Evolutionary conservation across 2,329 filamentous ascomycete species (phyloP).

Genomic region (Pseudogymnoascus sp.): DNA sequence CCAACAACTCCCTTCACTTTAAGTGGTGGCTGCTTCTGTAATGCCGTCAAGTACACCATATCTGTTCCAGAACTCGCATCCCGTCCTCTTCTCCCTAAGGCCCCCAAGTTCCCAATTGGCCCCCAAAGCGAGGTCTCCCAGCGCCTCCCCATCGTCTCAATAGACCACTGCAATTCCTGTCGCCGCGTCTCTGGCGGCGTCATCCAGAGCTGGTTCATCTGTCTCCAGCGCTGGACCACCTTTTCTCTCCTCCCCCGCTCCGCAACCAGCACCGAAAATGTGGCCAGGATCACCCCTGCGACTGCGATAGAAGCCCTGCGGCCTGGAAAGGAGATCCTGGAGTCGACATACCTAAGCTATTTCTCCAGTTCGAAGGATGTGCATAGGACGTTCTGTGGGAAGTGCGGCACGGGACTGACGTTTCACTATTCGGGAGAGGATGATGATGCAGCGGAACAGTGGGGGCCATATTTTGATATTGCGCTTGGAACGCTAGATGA

Average conservation of each 20-base stretch:
- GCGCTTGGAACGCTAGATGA: conserved; percentile 22
- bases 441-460: conserved; percentile 2
- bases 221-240: conserved; percentile 22
- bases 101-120: conserved; percentile 7
- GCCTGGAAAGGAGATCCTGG: conserved; percentile 12
- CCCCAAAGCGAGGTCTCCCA: conserved; percentile 15
- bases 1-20: conserved; percentile 17
- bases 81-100: conserved; percentile 13
- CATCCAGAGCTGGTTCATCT: conserved; percentile 25
- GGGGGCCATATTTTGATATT: conserved; percentile 19
- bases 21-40: conserved; percentile 26
- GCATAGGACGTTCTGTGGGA: conserved; percentile 24
- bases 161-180: conserved; percentile 26
- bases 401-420: conserved; percentile 25
- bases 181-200: conserved; percentile 19
- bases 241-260: conserved; percentile 18
- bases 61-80: conserved; percentile 18
- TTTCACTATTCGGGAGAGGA: conserved; percentile 17
- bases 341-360: conserved; percentile 13
- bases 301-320: conserved; percentile 11
- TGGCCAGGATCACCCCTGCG: neutral
- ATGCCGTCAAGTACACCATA: conserved; percentile 24
- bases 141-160: conserved; percentile 19
- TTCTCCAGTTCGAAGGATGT: conserved; percentile 20
- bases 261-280: neutral